Evolutionary conservation across 2,329 filamentous ascomycete species (phyloP).

Genomic region (Pestalotiopsis sp.): DNA sequence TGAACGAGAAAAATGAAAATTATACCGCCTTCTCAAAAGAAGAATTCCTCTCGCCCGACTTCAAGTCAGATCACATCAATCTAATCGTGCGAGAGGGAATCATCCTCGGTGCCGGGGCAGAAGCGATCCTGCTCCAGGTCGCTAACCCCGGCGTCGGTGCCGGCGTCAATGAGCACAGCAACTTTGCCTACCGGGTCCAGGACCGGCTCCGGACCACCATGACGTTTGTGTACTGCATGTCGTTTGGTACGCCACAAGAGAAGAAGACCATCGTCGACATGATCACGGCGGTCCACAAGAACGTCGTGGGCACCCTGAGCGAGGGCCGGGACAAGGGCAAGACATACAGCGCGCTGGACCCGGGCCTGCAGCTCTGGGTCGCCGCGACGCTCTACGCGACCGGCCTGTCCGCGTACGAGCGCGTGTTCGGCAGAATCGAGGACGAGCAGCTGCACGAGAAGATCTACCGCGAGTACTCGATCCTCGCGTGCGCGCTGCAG

Average conservation of each 20-base stretch:
- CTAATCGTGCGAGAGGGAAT: conserved; percentile 37
- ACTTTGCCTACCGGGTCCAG: conserved; percentile 37
- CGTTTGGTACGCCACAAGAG: conserved; percentile 35
- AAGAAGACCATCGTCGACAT: conserved; percentile 37
- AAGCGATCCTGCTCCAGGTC: conserved; percentile 42
- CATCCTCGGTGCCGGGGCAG: conserved; percentile 36
- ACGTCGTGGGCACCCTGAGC: conserved; percentile 30
- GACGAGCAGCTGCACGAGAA: conserved; percentile 25
- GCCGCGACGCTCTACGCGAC: conserved; percentile 41
- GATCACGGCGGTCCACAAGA: conserved; percentile 35
- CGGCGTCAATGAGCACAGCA: conserved; percentile 39
- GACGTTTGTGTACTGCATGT: conserved; percentile 41
- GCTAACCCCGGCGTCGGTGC: conserved; percentile 39
- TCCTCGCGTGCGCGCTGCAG: conserved; percentile 31
- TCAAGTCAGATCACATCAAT: conserved; percentile 30
- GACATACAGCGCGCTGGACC: conserved; percentile 37
- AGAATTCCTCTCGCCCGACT: conserved; percentile 21
- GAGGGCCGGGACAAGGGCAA: conserved; percentile 19
- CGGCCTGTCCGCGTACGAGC: conserved; percentile 36
- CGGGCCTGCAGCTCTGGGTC: conserved; percentile 41
- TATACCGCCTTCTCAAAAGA: conserved; percentile 19
- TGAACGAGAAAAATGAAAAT: conserved; percentile 11
- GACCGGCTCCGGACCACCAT: conserved; percentile 40
- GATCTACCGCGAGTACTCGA: conserved; percentile 28
- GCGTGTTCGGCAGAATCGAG: conserved; percentile 35